A percentile compares a stretch with the other conserved stretches of the same genome.
Evolutionary conservation across 1,284 basidiomycete species (phyloP).

Genomic region (Cutaneotrichosporon daszewskae): DNA sequence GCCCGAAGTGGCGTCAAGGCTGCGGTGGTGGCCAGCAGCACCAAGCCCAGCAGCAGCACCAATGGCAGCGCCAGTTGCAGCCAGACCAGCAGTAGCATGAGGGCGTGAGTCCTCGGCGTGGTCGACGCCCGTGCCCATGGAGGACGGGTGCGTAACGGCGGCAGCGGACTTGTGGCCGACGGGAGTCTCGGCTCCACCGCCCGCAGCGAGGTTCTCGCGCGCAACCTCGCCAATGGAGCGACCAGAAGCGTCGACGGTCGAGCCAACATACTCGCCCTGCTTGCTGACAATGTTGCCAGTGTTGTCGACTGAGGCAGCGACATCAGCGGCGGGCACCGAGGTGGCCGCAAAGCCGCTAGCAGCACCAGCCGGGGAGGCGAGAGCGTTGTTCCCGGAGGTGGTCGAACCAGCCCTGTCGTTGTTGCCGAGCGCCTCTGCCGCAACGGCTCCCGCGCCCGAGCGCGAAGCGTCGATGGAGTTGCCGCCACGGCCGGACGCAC

Average conservation of each 20-base stretch:
- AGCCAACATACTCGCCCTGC: not conserved
- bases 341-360: conserved; percentile 6
- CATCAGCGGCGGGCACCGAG: not conserved
- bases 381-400: not conserved
- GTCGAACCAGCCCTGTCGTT: not conserved
- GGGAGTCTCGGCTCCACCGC: not conserved
- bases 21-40: not conserved
- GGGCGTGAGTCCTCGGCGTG: not conserved
- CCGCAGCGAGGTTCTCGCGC: not conserved
- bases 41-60: not conserved
- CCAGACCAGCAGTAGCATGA: too few relatives aligned
- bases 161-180: not conserved
- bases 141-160: too few relatives aligned
- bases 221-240: not conserved
- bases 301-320: not conserved
- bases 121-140: too few relatives aligned
- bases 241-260: not conserved
- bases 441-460: too few relatives aligned
- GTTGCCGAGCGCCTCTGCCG: not conserved
- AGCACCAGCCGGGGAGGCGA: conserved; percentile 2
- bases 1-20: too few relatives aligned
- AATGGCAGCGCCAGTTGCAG: not conserved
- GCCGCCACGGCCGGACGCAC: not conserved
- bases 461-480: conserved; percentile 6
- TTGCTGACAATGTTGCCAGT: not conserved